Conservation (phyloP, 2,329 filamentous ascomycete species). For the Xylariaceae sp. region DNA sequence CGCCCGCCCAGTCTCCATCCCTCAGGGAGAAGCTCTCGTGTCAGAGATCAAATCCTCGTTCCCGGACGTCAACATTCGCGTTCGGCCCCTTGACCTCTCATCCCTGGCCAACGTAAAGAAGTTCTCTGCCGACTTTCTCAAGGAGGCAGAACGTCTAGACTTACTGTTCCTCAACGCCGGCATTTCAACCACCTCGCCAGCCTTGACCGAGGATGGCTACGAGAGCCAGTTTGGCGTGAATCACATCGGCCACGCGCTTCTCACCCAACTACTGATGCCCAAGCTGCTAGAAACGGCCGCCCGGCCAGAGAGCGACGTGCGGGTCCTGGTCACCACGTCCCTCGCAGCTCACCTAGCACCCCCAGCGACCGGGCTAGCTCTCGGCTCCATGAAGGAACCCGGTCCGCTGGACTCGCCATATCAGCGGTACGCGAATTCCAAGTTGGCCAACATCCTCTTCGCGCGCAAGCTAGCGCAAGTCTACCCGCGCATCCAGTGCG, state of each 20-base stretch:
- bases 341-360: background rate
- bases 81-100: constrained; percentile 20
- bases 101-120: constrained; percentile 7
- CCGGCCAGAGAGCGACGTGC: background rate
- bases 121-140: constrained; percentile 14
- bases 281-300: background rate
- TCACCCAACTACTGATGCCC: constrained; percentile 9
- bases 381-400: background rate
- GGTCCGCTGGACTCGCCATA: background rate
- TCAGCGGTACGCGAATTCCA: background rate
- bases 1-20: background rate
- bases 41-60: background rate
- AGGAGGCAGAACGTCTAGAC: constrained; percentile 16
- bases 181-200: constrained; percentile 10
- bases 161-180: constrained; percentile 26
- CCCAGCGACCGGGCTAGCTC: background rate
- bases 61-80: background rate
- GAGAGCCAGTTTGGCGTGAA: constrained; percentile 28
- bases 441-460: background rate
- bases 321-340: background rate
- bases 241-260: constrained; percentile 26
- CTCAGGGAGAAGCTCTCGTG: background rate
- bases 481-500: background rate
- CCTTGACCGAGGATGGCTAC: constrained; percentile 20
- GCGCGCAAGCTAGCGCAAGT: background rate